Percentiles rank a stretch among this genome's conserved stretches.
Evolutionary conservation across 2,329 filamentous ascomycete genomes (phyloP).

Genomic region (Paecilomyces fulvus): DNA sequence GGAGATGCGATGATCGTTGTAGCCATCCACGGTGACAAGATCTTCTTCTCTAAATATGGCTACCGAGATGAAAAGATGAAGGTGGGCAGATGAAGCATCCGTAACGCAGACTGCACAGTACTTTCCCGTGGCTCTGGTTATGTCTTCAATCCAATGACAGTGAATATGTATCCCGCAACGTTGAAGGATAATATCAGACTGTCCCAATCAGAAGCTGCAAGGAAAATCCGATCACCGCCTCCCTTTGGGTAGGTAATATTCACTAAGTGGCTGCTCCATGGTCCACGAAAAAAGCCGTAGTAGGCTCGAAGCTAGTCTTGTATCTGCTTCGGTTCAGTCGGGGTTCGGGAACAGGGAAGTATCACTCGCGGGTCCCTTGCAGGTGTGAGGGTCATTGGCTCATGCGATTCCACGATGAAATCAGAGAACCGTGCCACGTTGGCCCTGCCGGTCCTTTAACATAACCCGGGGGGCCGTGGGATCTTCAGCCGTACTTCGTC

Average conservation of each 20-base stretch:
- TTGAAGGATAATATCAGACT: background rate
- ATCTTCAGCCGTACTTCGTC: constrained; percentile 3
- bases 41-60: background rate
- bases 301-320: background rate
- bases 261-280: background rate
- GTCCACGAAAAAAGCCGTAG: background rate
- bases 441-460: background rate
- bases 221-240: background rate
- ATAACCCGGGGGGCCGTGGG: background rate
- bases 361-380: constrained; percentile 5
- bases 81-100: background rate
- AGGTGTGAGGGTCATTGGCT: constrained; percentile 3
- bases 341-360: background rate
- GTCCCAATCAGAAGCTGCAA: background rate
- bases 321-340: background rate
- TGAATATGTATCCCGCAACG: background rate
- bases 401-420: constrained; percentile 3
- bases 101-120: background rate
- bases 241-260: background rate
- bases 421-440: constrained; percentile 3
- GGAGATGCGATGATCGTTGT: background rate
- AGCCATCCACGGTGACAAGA: background rate
- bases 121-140: background rate
- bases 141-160: background rate
- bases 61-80: background rate